phyloP scores from a whole-genome alignment of 495 filamentous ascomycete genomes.

The Aspergillus asperescens region DNA sequence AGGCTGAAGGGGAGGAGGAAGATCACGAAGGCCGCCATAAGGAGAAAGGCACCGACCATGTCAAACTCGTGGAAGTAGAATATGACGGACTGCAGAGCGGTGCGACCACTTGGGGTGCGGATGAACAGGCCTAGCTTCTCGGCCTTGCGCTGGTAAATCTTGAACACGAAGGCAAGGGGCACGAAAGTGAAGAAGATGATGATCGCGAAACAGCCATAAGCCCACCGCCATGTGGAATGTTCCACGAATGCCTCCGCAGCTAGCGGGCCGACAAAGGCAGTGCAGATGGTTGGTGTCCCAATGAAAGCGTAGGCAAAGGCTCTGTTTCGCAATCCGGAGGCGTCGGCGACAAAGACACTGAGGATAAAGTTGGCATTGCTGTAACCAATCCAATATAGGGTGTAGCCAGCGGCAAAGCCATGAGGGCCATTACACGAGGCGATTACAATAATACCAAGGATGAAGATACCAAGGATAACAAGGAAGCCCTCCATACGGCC shows the following conservation, averaged over 20 bases:
- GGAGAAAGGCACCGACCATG: constrained; percentile 52
- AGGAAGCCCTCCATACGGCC: constrained; percentile 53
- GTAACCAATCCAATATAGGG: constrained; percentile 54
- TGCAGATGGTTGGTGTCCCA: constrained; percentile 53
- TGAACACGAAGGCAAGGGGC: constrained; percentile 48
- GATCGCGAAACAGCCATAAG: constrained; percentile 57
- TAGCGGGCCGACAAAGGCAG: constrained; percentile 36
- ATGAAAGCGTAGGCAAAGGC: constrained; percentile 55
- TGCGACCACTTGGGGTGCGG: constrained; percentile 36
- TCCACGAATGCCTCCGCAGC: constrained; percentile 41
- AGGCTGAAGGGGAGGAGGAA: constrained; percentile 62
- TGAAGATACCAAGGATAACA: constrained; percentile 32
- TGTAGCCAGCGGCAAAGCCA: constrained; percentile 45
- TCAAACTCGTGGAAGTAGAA: constrained; percentile 61
- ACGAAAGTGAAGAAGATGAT: constrained; percentile 47
- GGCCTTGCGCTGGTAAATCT: constrained; percentile 55
- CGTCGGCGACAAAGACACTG: constrained; percentile 60
- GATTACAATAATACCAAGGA: constrained; percentile 44
- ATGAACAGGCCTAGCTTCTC: constrained; percentile 33
- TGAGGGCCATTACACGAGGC: constrained; percentile 41
- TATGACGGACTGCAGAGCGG: constrained; percentile 39
- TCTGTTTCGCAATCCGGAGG: constrained; percentile 56
- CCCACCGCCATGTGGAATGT: constrained; percentile 56
- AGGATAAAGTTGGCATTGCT: constrained; percentile 53
- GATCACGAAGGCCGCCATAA: constrained; percentile 54